These are phyloP conservation scores for Alternaria sp. DNA, from an alignment of 2,329 filamentous ascomycete species.

Conservation along the genomic window DNA sequence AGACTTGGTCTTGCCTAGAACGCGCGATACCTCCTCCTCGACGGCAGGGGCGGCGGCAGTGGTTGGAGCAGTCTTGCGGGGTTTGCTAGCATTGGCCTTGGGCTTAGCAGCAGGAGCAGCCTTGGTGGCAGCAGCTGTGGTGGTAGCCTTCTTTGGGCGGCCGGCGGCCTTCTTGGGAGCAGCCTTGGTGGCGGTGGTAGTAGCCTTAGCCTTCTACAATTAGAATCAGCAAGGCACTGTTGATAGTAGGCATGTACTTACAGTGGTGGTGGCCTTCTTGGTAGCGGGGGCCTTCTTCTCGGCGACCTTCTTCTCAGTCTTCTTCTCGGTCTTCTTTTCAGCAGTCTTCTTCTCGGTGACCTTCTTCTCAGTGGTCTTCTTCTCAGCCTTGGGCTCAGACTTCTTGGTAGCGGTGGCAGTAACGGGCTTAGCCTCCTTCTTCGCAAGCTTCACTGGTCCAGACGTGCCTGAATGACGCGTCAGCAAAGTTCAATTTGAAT, in stretches of 20 bases:
- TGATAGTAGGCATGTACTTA: conserved; percentile 18
- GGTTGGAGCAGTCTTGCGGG: conserved; percentile 54
- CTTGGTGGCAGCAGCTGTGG: conserved; percentile 36
- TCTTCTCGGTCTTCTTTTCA: conserved; percentile 30
- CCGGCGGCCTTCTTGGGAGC: conserved; percentile 32
- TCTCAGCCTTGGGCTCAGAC: conserved; percentile 44
- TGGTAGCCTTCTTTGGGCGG: conserved; percentile 33
- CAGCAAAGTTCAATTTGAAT: conserved; percentile 16
- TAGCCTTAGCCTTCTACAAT: conserved; percentile 40
- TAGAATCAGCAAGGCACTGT: conserved; percentile 20
- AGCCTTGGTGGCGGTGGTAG: conserved; percentile 33
- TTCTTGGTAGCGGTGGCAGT: conserved; percentile 37
- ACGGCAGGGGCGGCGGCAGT: conserved; percentile 68
- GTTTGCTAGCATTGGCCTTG: conserved; percentile 59
- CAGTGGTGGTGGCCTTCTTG: conserved; percentile 39
- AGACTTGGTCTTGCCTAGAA: conserved; percentile 83
- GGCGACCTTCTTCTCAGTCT: conserved; percentile 34
- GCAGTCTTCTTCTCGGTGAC: conserved; percentile 35
- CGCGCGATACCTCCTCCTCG: conserved; percentile 71
- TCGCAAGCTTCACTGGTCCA: conserved; percentile 90
- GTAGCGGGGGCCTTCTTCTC: conserved; percentile 32
- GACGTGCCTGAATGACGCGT: conserved; percentile 70
- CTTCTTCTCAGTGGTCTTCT: conserved; percentile 40
- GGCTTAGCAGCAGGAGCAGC: conserved; percentile 43
- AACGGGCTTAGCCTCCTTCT: conserved; percentile 67